phyloP scores from a whole-genome alignment of 805 yeast genomes.

The Saturnispora diversa region DNA sequence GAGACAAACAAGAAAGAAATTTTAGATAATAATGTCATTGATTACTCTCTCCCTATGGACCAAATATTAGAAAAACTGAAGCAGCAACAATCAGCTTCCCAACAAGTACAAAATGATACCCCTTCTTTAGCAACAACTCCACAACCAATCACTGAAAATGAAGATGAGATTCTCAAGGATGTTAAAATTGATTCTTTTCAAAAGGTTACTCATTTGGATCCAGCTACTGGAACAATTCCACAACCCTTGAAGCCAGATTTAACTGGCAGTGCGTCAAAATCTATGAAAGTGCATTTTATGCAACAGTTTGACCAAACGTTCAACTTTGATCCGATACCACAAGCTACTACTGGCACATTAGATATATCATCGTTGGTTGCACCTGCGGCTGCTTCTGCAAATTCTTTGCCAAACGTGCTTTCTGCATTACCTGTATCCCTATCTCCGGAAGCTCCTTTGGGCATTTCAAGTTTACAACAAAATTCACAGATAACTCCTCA shows the following conservation, averaged over 20 bases:
- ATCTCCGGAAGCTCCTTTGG: neutral
- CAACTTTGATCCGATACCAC: conserved; percentile 7
- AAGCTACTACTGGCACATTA: neutral
- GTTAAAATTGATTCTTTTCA: conserved; percentile 14
- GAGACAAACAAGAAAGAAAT: conserved; percentile 14
- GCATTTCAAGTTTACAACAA: too few relatives aligned
- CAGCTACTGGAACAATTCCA: conserved; percentile 10
- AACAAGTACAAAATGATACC: conserved; percentile 1
- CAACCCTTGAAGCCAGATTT: conserved; percentile 40
- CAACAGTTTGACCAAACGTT: conserved; percentile 18
- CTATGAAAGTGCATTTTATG: conserved; percentile 28
- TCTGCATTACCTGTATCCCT: too few relatives aligned
- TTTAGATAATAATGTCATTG: conserved; percentile 30
- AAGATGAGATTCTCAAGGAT: conserved; percentile 53
- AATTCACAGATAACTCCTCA: too few relatives aligned
- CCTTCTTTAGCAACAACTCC: conserved; percentile 20
- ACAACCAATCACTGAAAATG: conserved; percentile 37
- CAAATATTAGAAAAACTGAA: conserved; percentile 48
- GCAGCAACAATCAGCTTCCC: conserved; percentile 11
- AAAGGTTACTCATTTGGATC: conserved; percentile 13
- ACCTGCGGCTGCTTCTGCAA: conserved; percentile 4
- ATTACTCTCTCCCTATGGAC: conserved; percentile 69
- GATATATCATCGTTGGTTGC: conserved; percentile 14
- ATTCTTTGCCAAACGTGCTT: neutral
- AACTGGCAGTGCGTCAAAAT: conserved; percentile 50